Percentiles rank a stretch among this genome's conserved stretches.
phyloP scores from a whole-genome alignment of 805 yeast genomes.

The Barnettozyma botsteinii region DNA sequence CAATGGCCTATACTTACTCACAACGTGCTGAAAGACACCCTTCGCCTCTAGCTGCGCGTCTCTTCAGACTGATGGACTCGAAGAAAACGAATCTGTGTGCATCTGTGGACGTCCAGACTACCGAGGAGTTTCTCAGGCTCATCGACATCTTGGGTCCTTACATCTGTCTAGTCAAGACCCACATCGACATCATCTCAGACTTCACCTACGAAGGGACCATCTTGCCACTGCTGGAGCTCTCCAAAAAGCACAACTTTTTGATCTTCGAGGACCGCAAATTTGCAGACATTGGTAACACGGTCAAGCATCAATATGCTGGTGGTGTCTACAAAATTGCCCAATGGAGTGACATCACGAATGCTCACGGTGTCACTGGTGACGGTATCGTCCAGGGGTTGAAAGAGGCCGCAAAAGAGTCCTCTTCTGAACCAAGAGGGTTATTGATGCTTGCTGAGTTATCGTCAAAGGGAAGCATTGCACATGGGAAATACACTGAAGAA shows the following conservation, averaged over 20 bases:
- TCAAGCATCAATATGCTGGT: slow-evolving; percentile 85
- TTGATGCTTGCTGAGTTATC: slow-evolving; percentile 94
- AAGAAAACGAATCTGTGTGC: slow-evolving; percentile 92
- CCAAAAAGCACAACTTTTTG: slow-evolving; percentile 80
- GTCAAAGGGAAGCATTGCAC: slow-evolving; percentile 88
- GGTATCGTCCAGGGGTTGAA: slow-evolving; percentile 88
- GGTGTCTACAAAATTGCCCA: slow-evolving; percentile 85
- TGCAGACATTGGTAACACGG: slow-evolving; percentile 98
- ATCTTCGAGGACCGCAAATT: slow-evolving; percentile 96
- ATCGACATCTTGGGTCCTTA: slow-evolving; percentile 84
- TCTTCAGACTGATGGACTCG: slow-evolving; percentile 65
- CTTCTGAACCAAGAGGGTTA: slow-evolving; percentile 78
- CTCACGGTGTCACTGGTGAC: slow-evolving; percentile 94
- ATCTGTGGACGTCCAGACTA: slow-evolving; percentile 82
- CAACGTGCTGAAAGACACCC: slow-evolving; percentile 66
- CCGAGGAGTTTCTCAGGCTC: slow-evolving; percentile 64
- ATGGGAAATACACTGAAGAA: slow-evolving; percentile 81
- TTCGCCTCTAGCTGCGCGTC: slow-evolving; percentile 73
- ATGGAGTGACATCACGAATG: slow-evolving; percentile 97
- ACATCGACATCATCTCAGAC: slow-evolving; percentile 88
- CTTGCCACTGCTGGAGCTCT: slow-evolving; percentile 61
- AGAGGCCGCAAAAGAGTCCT: slow-evolving; percentile 64
- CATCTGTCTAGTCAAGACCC: slow-evolving; percentile 90
- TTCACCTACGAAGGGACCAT: slow-evolving; percentile 78
- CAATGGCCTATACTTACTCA: slow-evolving; percentile 39